Evolutionary conservation across 768 basidiomycete genomes (phyloP).

Genomic region (Xerocomellus dryophilus): DNA sequence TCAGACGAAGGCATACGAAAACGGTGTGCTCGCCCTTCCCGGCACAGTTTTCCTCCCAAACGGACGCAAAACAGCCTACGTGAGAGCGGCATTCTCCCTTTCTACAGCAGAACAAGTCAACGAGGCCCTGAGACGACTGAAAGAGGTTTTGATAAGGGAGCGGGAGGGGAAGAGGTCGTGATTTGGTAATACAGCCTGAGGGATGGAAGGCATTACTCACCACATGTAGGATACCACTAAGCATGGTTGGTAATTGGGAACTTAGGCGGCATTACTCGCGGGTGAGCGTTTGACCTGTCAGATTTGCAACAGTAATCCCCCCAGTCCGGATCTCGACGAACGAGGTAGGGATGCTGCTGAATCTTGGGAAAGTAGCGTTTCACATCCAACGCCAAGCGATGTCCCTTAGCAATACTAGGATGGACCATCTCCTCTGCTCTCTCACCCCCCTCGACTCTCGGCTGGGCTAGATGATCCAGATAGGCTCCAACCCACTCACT

Average conservation of each 20-base stretch:
- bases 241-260: not conserved
- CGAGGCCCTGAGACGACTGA: slow-evolving; percentile 65
- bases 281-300: not conserved
- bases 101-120: slow-evolving; percentile 65
- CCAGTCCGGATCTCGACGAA: not conserved
- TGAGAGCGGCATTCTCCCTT: slow-evolving; percentile 81
- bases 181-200: not conserved
- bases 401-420: not conserved
- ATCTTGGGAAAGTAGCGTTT: not conserved
- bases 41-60: slow-evolving; percentile 80
- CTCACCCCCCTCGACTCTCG: not conserved
- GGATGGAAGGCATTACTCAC: not conserved
- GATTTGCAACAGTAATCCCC: not conserved
- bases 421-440: not conserved
- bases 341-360: not conserved
- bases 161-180: slow-evolving; percentile 10
- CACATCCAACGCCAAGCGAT: not conserved
- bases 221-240: slow-evolving; percentile 5
- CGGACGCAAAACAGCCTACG: slow-evolving; percentile 65
- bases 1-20: slow-evolving; percentile 67
- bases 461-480: not conserved
- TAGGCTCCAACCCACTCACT: not conserved
- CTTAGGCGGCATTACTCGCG: not conserved
- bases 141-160: slow-evolving; percentile 35
- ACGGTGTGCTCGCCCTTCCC: slow-evolving; percentile 87